Conservation (phyloP, 345 rosid genomes). For the Syzygium aqueum region DNA sequence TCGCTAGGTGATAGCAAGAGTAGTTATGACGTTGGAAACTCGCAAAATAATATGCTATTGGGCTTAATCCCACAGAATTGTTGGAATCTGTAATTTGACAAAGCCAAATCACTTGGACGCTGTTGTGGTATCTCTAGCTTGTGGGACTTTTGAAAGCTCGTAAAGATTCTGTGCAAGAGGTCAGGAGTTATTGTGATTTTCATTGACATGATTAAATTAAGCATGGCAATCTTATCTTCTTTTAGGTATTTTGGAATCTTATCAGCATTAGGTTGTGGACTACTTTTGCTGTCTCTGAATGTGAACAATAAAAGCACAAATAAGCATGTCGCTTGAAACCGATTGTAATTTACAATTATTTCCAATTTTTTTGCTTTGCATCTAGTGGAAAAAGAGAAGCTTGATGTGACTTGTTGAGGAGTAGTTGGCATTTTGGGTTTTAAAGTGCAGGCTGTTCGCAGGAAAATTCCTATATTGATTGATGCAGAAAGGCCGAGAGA, state of each 20-base stretch:
- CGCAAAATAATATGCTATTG: not conserved
- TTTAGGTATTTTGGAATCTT: not conserved
- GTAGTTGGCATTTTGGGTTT: not conserved
- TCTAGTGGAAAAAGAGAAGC: not conserved
- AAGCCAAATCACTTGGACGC: not conserved
- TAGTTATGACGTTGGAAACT: not conserved
- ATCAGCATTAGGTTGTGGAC: not conserved
- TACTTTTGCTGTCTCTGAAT: not conserved
- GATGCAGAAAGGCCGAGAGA: constrained; percentile 81
- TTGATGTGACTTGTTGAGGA: not conserved
- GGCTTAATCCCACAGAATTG: not conserved
- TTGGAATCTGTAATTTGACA: not conserved
- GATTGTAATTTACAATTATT: not conserved
- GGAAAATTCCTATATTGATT: constrained; percentile 65
- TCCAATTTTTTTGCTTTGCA: not conserved
- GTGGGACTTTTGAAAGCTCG: not conserved
- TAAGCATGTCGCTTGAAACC: not conserved
- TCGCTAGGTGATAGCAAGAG: not conserved
- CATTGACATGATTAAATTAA: not conserved
- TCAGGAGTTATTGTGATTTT: not conserved
- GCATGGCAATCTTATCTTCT: not conserved
- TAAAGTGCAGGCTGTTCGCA: constrained; percentile 70
- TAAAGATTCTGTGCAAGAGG: not conserved
- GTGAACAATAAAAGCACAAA: not conserved
- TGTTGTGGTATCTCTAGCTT: not conserved